Evolutionary conservation across 306 rosid species (phyloP).

Genomic region (Geum urbanum): DNA sequence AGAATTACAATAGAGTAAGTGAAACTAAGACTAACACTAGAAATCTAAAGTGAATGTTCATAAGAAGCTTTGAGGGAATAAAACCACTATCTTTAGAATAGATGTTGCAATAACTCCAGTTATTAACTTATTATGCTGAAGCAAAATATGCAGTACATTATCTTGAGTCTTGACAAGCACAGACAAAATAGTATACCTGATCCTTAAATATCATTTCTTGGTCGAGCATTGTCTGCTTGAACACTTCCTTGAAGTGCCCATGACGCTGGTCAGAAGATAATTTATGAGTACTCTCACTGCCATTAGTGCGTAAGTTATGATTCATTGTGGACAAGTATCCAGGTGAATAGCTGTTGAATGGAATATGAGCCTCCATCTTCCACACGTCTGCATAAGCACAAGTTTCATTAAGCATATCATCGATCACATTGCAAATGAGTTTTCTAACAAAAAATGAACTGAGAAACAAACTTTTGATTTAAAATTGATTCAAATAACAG

Average conservation of each 20-base stretch:
- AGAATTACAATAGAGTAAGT: background rate
- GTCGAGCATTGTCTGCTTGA: slow-evolving; percentile 60
- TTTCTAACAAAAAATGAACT: too few relatives aligned
- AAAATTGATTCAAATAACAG: background rate
- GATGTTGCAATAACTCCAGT: background rate
- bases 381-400: slow-evolving; percentile 36
- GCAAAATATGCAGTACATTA: background rate
- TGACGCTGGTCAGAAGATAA: slow-evolving; percentile 27
- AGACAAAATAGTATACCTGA: slow-evolving; percentile 44
- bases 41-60: background rate
- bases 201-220: slow-evolving; percentile 59
- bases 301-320: slow-evolving; percentile 32
- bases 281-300: slow-evolving; percentile 26
- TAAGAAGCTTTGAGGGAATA: background rate
- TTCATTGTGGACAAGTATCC: slow-evolving; percentile 32
- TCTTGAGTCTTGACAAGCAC: background rate
- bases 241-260: slow-evolving; percentile 39
- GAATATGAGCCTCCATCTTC: slow-evolving; percentile 45
- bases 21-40: background rate
- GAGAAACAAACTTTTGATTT: background rate
- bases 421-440: too few relatives aligned
- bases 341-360: slow-evolving; percentile 30
- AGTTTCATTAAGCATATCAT: background rate
- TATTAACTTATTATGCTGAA: background rate
- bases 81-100: background rate